A percentile compares a stretch with the other conserved stretches of the same genome.
phyloP scores from a whole-genome alignment of 2,329 filamentous ascomycete species.

The Phyllosticta citribraziliensis region DNA sequence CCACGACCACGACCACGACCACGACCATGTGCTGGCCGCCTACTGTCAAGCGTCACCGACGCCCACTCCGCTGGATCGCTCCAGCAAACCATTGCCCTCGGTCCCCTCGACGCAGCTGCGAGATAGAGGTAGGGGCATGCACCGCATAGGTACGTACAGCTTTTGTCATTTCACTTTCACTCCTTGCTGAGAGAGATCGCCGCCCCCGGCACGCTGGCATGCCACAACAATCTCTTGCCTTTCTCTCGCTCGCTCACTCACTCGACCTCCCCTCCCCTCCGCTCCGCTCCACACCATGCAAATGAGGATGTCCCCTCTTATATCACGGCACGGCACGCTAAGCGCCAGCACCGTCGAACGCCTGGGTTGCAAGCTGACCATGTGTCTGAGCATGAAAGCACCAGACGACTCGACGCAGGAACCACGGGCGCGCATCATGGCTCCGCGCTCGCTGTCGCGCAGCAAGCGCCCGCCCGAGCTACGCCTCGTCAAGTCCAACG shows the following conservation, averaged over 20 bases:
- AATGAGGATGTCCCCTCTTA: background rate
- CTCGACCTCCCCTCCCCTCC: background rate
- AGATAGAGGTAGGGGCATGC: background rate
- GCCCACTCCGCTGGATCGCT: background rate
- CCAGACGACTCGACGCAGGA: background rate
- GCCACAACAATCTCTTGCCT: background rate
- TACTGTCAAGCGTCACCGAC: constrained; percentile 1
- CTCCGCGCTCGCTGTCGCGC: constrained; percentile 24
- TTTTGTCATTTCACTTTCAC: background rate
- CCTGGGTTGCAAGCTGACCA: background rate
- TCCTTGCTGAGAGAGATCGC: background rate
- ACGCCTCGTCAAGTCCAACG: constrained; percentile 26
- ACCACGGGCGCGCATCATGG: constrained; percentile 14
- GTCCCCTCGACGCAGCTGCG: background rate
- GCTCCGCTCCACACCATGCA: background rate
- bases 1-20: background rate
- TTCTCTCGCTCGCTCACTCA: background rate
- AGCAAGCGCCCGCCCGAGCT: constrained; percentile 26
- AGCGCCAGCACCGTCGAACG: background rate
- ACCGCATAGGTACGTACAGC: background rate
- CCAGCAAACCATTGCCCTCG: background rate
- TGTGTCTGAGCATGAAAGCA: background rate
- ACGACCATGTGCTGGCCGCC: constrained; percentile 1
- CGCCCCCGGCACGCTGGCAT: background rate
- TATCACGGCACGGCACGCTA: background rate